Evolutionary conservation across 2,329 filamentous ascomycete genomes (phyloP), one percentile per base, ranked within the genome.

Genomic region (Aspergillus proliferans): DNA sequence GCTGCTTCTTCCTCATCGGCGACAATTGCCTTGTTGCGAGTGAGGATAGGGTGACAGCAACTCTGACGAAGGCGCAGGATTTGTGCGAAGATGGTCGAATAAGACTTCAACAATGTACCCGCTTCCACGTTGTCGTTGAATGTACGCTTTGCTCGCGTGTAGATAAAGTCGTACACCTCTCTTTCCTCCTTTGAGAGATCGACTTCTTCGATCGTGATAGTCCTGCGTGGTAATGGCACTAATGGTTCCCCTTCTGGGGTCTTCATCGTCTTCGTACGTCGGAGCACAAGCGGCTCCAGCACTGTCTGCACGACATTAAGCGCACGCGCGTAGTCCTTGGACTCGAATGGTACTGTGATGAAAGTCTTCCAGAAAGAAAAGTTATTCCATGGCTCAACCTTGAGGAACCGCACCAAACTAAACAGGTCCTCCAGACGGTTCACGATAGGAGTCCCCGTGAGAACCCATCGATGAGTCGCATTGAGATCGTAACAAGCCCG

Each of bases 301-400:
- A 98, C 92, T 0, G 92, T 98, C 66, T 98, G 93, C 1, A 98
- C 93, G 2, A 98, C 93, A 64, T 97, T 93, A 6, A 98, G 76
- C 0, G 93, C 93, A 4, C 91, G 85, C 58, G 96, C 83, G 64
- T 95, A 96, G 54, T 98, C 87, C 57, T 93, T 93, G 0, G 89
- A 92, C 67, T 98, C 93, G 56, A 98, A 98, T 0, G 93, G 93
- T 1, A 95, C 85, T 0, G 93, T 98, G 63, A 98, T 97, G 66
- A 98, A 98, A 0, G 93, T 97, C 65, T 91, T 91, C 93, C 93
- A 98, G 71, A 95, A 98, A 0, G 91, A 95, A 68, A 98, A 98
- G 67, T 97, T 97, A 62, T 87, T 93, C 93, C 93, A 98, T 0
- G 93, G 93, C 65, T 97, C 92, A 3, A 98, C 93, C 49, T 88